Evolutionary conservation across 2,329 filamentous ascomycete genomes (phyloP).

Genomic region (Epichloe gansuensis): DNA sequence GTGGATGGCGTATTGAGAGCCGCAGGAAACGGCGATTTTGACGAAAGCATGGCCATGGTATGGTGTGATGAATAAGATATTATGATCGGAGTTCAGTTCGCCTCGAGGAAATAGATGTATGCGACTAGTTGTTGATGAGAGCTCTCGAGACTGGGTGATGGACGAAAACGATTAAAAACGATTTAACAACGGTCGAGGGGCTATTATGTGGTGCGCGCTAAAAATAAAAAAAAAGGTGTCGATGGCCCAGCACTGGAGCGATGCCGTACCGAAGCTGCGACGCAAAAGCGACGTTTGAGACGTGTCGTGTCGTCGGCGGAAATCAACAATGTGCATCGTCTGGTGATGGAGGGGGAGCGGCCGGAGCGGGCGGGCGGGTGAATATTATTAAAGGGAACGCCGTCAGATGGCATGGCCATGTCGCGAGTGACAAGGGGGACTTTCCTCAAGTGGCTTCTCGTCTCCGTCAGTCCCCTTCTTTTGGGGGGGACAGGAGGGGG

Average conservation of each 20-base stretch:
- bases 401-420: background rate
- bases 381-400: slow-evolving; percentile 1
- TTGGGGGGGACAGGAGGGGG: background rate
- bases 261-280: background rate
- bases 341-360: background rate
- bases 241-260: background rate
- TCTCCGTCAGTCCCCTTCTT: background rate
- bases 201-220: background rate
- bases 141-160: background rate
- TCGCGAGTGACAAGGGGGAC: background rate
- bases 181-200: background rate
- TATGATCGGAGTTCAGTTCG: background rate
- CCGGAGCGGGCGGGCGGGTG: background rate
- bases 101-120: too few relatives aligned
- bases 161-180: background rate
- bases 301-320: slow-evolving; percentile 1
- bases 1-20: slow-evolving; percentile 30
- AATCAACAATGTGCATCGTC: background rate
- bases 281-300: slow-evolving; percentile 1
- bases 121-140: background rate
- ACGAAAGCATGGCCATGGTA: slow-evolving; percentile 60
- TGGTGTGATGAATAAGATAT: slow-evolving; percentile 17
- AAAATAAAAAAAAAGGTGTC: background rate
- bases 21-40: slow-evolving; percentile 57
- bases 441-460: background rate